phyloP scores from a whole-genome alignment of 345 rosid species.

The Salix exigua region DNA sequence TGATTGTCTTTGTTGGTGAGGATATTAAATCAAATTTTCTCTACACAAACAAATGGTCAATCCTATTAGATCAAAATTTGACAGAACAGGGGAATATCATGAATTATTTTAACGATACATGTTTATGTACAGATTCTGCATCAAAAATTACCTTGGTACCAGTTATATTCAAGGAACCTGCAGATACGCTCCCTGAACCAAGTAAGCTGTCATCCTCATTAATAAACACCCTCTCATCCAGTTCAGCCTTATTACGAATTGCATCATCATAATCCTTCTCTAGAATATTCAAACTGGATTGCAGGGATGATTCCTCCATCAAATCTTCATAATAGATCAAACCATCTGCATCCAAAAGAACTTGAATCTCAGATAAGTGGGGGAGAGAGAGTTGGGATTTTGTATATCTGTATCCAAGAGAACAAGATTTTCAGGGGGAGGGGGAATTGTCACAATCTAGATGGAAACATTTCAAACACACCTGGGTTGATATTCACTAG shows the following conservation, averaged over 20 bases:
- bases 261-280: conserved; percentile 74
- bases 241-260: conserved; percentile 55
- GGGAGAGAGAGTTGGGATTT: too few species aligned
- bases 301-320: conserved; percentile 72
- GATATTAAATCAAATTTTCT: conserved; percentile 69
- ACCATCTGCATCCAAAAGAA: conserved; percentile 54
- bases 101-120: background rate
- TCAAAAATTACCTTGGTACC: conserved; percentile 54
- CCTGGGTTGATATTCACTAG: conserved; percentile 63
- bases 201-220: conserved; percentile 83
- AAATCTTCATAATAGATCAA: conserved; percentile 78
- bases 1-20: conserved; percentile 74
- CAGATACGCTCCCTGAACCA: conserved; percentile 67
- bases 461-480: conserved; percentile 17
- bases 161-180: conserved; percentile 48
- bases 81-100: background rate
- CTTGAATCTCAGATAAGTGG: too few species aligned
- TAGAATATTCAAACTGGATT: conserved; percentile 53
- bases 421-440: conserved; percentile 15
- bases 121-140: background rate
- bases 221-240: conserved; percentile 84
- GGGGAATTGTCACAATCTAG: background rate
- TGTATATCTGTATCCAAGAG: too few species aligned
- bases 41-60: conserved; percentile 27
- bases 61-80: background rate